These are phyloP conservation scores for Epichloe typhina DNA, from an alignment of 2,329 filamentous ascomycete genomes.

Conservation along the genomic window DNA sequence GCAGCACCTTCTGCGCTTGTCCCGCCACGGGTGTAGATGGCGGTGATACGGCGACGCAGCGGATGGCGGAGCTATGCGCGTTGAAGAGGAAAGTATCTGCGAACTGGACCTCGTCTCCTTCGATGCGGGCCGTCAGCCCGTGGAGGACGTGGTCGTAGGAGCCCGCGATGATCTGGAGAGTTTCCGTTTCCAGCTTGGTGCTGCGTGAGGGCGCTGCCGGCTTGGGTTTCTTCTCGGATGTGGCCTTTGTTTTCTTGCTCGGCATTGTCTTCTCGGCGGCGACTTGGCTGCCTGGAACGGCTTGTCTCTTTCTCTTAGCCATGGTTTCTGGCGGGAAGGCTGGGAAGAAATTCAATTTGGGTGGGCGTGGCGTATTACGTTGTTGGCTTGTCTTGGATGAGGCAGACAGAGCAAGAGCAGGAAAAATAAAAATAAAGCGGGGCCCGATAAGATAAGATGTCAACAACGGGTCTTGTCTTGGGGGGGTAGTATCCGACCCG, in stretches of 20 bases:
- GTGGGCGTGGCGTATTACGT: neutral
- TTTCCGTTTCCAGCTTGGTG: constrained; percentile 22
- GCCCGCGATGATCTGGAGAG: constrained; percentile 82
- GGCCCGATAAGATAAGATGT: constrained; percentile 5
- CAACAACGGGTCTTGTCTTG: neutral
- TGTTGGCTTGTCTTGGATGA: neutral
- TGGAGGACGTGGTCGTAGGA: constrained; percentile 92
- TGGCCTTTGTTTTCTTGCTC: constrained; percentile 21
- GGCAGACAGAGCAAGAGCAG: too few species aligned
- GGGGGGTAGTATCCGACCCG: neutral
- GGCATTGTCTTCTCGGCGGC: constrained; percentile 11
- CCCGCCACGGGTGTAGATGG: constrained; percentile 47
- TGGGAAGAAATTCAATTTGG: neutral
- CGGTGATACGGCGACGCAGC: constrained; percentile 76
- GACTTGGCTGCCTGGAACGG: constrained; percentile 14
- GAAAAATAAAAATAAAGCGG: constrained; percentile 1
- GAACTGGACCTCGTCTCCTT: constrained; percentile 43
- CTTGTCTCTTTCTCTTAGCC: constrained; percentile 37
- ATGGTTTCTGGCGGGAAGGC: constrained; percentile 10
- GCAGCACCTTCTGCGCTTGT: constrained; percentile 67
- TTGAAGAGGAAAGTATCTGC: constrained; percentile 93
- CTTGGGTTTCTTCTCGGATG: constrained; percentile 3
- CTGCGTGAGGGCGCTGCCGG: constrained; percentile 6
- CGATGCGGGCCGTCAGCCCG: constrained; percentile 67
- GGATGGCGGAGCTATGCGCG: constrained; percentile 80